A percentile compares a stretch with the other conserved stretches of the same genome.
Conservation (phyloP, 2,329 filamentous ascomycete species). For the Dactylellina parvicollis region DNA sequence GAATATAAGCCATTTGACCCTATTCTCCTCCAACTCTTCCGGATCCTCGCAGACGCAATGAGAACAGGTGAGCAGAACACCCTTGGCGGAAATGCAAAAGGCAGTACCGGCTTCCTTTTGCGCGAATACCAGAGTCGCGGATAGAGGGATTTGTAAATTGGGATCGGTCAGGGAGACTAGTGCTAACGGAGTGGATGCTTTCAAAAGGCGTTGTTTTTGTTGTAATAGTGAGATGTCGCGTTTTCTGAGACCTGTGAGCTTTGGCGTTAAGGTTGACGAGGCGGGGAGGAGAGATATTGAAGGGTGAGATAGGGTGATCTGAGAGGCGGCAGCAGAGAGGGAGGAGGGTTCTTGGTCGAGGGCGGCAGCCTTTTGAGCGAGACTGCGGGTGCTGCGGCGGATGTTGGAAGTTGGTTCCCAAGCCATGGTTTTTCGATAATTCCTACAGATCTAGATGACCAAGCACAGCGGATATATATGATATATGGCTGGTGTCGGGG, state of each 20-base stretch:
- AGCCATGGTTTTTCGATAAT: slow-evolving; percentile 1
- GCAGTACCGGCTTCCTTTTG: slow-evolving; percentile 67
- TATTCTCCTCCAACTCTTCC: slow-evolving; percentile 59
- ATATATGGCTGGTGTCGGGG: too few species aligned
- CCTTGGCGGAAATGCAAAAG: slow-evolving; percentile 64
- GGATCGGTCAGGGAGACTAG: neutral
- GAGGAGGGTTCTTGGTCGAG: slow-evolving; percentile 1
- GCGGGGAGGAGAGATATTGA: slow-evolving; percentile 1
- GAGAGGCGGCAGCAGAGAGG: neutral
- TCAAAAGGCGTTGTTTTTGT: slow-evolving; percentile 40
- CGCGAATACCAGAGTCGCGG: slow-evolving; percentile 64
- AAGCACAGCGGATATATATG: too few species aligned
- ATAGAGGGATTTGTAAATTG: slow-evolving; percentile 22
- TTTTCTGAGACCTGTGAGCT: slow-evolving; percentile 21
- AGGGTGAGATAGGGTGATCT: neutral
- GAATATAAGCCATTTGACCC: slow-evolving; percentile 63
- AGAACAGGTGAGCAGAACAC: slow-evolving; percentile 66
- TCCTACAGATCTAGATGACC: too few species aligned
- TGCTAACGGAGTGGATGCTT: neutral
- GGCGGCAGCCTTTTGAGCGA: slow-evolving; percentile 3
- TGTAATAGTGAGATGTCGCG: slow-evolving; percentile 23
- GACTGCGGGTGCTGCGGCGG: slow-evolving; percentile 18
- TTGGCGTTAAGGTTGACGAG: slow-evolving; percentile 5
- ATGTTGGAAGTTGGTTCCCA: neutral
- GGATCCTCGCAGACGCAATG: slow-evolving; percentile 65